A percentile compares a stretch with the other conserved stretches of the same genome.
Conservation (phyloP, 768 basidiomycete genomes). For the Termitomyces bulborhizus region DNA sequence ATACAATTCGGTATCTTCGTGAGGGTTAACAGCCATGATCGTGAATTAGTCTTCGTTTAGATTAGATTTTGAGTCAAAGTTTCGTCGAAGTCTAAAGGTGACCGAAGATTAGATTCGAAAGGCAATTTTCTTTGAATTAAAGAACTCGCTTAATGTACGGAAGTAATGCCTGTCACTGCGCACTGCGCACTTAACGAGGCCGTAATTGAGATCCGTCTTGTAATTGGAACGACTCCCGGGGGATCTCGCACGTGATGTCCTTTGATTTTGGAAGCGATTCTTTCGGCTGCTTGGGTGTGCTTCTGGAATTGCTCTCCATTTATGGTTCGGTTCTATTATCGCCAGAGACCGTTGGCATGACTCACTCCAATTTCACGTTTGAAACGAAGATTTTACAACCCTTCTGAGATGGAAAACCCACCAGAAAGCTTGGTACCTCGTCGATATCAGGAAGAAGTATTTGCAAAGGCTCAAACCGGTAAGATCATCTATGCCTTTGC, state of each 20-base stretch:
- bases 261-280: neutral
- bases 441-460: slow-evolving; percentile 69
- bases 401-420: neutral
- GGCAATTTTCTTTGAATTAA: neutral
- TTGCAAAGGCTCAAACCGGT: slow-evolving; percentile 53
- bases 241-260: neutral
- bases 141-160: neutral
- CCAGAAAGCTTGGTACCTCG: slow-evolving; percentile 24
- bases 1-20: slow-evolving; percentile 97
- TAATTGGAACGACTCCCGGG: too few relatives aligned
- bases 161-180: neutral
- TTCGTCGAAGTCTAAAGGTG: neutral
- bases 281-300: neutral
- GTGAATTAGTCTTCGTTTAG: neutral
- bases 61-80: neutral
- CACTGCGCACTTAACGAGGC: neutral
- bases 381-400: neutral
- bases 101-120: neutral
- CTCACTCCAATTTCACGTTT: neutral
- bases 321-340: neutral
- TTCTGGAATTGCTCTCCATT: neutral
- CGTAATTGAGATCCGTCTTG: too few relatives aligned
- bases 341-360: neutral
- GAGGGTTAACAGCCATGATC: slow-evolving; percentile 64
- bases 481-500: neutral